phyloP scores from a whole-genome alignment of 495 filamentous ascomycete genomes.

The Aspergillus affinis region DNA sequence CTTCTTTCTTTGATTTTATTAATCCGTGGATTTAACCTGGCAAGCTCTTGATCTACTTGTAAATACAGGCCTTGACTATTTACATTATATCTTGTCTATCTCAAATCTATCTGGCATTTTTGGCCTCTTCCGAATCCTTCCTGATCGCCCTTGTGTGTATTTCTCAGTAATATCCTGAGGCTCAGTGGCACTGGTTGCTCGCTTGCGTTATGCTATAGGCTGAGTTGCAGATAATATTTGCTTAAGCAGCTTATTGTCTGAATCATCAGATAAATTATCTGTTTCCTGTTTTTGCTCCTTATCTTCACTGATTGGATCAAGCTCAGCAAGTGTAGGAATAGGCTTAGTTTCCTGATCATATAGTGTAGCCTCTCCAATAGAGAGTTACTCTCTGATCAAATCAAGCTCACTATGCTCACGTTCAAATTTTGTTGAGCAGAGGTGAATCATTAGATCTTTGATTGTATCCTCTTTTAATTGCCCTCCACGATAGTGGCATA shows the following conservation, averaged over 20 bases:
- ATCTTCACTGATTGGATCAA: too few relatives aligned
- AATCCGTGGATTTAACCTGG: too few relatives aligned
- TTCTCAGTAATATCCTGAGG: conserved; percentile 1
- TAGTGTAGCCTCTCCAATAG: not conserved
- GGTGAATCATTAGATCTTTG: not conserved
- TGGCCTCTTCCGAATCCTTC: conserved; percentile 2
- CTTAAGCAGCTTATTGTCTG: not conserved
- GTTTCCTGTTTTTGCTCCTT: too few relatives aligned
- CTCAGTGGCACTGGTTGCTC: not conserved
- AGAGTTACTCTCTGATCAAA: not conserved
- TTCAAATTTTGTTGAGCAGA: not conserved
- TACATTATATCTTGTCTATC: not conserved
- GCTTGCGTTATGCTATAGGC: not conserved
- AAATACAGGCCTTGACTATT: too few relatives aligned
- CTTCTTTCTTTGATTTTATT: too few relatives aligned
- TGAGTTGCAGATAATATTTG: not conserved
- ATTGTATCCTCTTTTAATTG: not conserved
- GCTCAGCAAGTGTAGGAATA: too few relatives aligned
- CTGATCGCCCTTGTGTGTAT: conserved; percentile 1
- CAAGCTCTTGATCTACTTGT: too few relatives aligned
- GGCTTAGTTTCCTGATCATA: too few relatives aligned
- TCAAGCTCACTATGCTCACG: not conserved
- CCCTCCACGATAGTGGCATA: not conserved
- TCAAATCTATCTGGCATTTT: conserved; percentile 1
- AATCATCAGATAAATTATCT: not conserved